These are phyloP conservation scores for Hysterangium stoloniferum DNA, from an alignment of 768 basidiomycete species.

Conservation along the genomic window DNA sequence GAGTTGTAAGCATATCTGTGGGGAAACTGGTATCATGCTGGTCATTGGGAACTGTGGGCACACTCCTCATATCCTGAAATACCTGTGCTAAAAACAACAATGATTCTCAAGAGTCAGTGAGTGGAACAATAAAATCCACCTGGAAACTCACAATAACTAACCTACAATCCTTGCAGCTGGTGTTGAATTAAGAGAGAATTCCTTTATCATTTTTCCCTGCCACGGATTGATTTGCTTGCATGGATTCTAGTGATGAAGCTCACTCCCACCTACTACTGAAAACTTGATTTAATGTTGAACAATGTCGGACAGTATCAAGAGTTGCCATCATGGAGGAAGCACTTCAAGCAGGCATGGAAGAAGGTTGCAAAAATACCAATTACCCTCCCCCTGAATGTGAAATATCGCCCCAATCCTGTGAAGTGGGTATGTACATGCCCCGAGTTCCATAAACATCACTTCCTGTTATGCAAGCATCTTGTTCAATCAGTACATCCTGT, in stretches of 20 bases:
- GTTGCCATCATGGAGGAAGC: slow-evolving; percentile 16
- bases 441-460: too few species aligned
- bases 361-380: slow-evolving; percentile 10
- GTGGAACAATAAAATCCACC: not conserved
- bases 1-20: slow-evolving; percentile 15
- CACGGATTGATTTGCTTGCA: slow-evolving; percentile 25
- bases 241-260: slow-evolving; percentile 28
- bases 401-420: too few species aligned
- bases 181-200: slow-evolving; percentile 27
- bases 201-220: slow-evolving; percentile 27
- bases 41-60: slow-evolving; percentile 13
- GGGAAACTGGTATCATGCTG: slow-evolving; percentile 12
- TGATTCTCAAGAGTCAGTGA: slow-evolving; percentile 13
- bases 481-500: too few species aligned
- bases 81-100: slow-evolving; percentile 10
- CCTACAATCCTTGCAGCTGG: slow-evolving; percentile 21
- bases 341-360: slow-evolving; percentile 15
- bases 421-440: too few species aligned
- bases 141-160: not conserved
- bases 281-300: slow-evolving; percentile 17
- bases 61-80: not conserved
- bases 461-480: too few species aligned
- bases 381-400: slow-evolving; percentile 9
- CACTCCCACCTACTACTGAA: slow-evolving; percentile 22
- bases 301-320: slow-evolving; percentile 19